Percentiles rank a stretch among this genome's conserved stretches.
These are phyloP conservation scores for Microsporum canis DNA, from an alignment of 2,329 filamentous ascomycete species.

Conservation along the genomic window DNA sequence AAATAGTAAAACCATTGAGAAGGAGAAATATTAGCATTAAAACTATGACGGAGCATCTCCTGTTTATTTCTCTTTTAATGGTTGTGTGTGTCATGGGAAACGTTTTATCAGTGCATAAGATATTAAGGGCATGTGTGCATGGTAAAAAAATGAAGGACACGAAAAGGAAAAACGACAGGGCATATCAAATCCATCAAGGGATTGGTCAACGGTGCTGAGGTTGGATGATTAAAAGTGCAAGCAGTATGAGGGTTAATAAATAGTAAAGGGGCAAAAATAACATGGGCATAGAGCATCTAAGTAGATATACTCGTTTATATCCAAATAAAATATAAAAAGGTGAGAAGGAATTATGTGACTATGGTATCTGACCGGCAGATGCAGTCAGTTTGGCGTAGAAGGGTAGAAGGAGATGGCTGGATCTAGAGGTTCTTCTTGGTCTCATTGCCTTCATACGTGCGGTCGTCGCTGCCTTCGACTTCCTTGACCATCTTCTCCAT, in stretches of 20 bases:
- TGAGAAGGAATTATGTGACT: background rate
- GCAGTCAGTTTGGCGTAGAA: background rate
- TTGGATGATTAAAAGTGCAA: too few species aligned
- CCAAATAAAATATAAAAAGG: background rate
- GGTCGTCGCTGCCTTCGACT: conserved; percentile 51
- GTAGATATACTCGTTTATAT: background rate
- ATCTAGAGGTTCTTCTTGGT: conserved; percentile 29
- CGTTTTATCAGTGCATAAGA: background rate
- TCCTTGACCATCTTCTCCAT: conserved; percentile 66
- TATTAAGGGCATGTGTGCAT: background rate
- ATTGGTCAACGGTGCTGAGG: too few species aligned
- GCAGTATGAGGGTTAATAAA: too few species aligned
- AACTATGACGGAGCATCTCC: background rate
- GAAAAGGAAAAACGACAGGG: background rate
- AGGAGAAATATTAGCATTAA: background rate
- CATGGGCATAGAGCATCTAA: background rate
- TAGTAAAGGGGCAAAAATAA: too few species aligned
- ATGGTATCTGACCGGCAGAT: conserved; percentile 12
- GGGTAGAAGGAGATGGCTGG: background rate
- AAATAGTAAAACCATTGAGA: background rate
- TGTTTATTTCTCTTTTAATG: background rate
- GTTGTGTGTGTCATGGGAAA: background rate
- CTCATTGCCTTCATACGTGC: conserved; percentile 28
- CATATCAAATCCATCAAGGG: background rate
- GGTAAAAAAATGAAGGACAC: background rate